A percentile compares a stretch with the other conserved stretches of the same genome.
These are phyloP conservation scores for Prunus davidiana DNA, from an alignment of 306 rosid species.

Conservation along the genomic window DNA sequence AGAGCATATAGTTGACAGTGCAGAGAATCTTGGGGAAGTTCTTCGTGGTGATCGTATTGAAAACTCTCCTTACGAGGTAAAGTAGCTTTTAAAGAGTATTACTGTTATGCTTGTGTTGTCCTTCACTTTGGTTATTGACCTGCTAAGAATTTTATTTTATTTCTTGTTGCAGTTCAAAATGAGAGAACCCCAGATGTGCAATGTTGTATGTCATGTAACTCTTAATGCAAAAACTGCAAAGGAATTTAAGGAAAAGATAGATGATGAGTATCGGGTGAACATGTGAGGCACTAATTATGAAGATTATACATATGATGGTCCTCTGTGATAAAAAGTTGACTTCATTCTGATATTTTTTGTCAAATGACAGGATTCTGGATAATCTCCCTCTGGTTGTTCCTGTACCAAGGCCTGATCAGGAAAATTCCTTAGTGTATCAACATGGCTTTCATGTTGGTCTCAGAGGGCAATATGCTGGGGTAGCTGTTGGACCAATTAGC, in stretches of 20 bases:
- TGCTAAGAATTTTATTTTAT: constrained; percentile 13
- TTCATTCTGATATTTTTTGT: constrained; percentile 10
- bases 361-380: constrained; percentile 67
- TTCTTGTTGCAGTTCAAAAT: constrained; percentile 65
- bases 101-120: neutral
- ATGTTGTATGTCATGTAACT: constrained; percentile 49
- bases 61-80: constrained; percentile 82
- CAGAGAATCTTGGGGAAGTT: constrained; percentile 96
- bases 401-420: constrained; percentile 63
- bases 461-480: constrained; percentile 83
- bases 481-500: constrained; percentile 26
- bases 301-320: constrained; percentile 10
- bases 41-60: constrained; percentile 92
- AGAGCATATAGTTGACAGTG: constrained; percentile 65
- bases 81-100: constrained; percentile 18
- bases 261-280: constrained; percentile 84
- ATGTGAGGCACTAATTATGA: constrained; percentile 46
- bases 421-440: constrained; percentile 64
- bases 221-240: constrained; percentile 61
- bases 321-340: neutral
- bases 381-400: constrained; percentile 90
- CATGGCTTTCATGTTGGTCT: constrained; percentile 89
- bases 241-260: constrained; percentile 77
- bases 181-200: constrained; percentile 93
- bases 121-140: constrained; percentile 10